Evolutionary conservation across 2,329 filamentous ascomycete species (phyloP), one percentile per base, ranked within the genome.

Genomic region (Colletotrichum caudatum): DNA sequence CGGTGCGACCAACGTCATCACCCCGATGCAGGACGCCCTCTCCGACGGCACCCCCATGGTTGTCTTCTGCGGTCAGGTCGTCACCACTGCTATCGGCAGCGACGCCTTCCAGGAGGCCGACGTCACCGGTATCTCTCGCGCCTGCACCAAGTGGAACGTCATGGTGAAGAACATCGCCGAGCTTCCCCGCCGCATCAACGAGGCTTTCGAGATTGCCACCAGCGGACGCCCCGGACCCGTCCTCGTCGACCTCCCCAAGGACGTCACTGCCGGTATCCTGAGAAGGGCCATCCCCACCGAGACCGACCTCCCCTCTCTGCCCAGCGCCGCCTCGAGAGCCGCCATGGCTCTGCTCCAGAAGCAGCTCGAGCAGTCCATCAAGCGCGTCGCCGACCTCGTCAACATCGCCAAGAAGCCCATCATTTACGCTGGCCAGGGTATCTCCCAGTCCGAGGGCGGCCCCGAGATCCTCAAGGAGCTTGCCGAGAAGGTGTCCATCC

Each of bases 81-180:
- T 90, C 9, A 98, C 95, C 46, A 90, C 88, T 58, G 93, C 94
- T 66, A 98, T 98, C 82, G 96, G 96, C 73, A 97, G 93, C 74
- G 95, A 98, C 81, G 94, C 94, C 68, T 98, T 98, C 88, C 96
- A 99, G 81, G 96, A 98, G 84, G 95, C 94, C 71, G 96, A 99
- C 79, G 91, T 97, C 46, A 87, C 98, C 71, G 95, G 95, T 76
- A 98, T 99, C 81, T 97, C 94, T 44, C 90, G 95, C 78, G 91
- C 95, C 26, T 98, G 95, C 87, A 98, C 95, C 76, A 98, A 98
- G 86, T 99, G 96, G 96, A 98, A 98, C 78, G 94, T 97, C 72
- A 97, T 98, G 94, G 94, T 98, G 60, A 98, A 97, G 88, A 95
- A 92, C 81, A 91, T 97, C 66, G 94, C 94, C 62, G 96, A 99